phyloP scores from a whole-genome alignment of 116 monocot species.

The Dioscorea cayenensis region DNA sequence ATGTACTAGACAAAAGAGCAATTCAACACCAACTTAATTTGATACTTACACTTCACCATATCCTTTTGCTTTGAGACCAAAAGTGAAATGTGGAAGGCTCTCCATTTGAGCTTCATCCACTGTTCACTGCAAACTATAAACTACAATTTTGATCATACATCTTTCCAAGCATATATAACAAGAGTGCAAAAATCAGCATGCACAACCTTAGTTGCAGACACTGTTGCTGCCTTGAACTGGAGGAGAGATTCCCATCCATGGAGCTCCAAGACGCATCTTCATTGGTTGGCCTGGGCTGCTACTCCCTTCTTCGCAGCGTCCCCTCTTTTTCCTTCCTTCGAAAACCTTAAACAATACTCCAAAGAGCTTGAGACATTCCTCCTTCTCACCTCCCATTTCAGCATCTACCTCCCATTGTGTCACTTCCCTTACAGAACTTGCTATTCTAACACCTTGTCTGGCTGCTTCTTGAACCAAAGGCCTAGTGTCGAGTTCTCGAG shows the following conservation, averaged over 20 bases:
- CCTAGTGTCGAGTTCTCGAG: background rate
- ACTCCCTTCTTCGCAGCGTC: slow-evolving; percentile 18
- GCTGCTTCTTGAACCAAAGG: slow-evolving; percentile 13
- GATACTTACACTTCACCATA: no score
- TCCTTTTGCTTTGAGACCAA: no score
- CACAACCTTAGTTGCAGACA: slow-evolving; percentile 7
- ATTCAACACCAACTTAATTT: no score
- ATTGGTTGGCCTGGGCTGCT: background rate
- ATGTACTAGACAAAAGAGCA: no score
- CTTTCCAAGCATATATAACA: no score
- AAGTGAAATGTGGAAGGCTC: no score
- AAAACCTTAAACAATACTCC: slow-evolving; percentile 32
- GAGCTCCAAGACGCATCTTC: slow-evolving; percentile 8
- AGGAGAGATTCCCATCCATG: slow-evolving; percentile 27
- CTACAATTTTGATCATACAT: no score
- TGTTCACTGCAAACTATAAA: no score
- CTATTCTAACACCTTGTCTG: no score
- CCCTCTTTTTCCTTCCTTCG: slow-evolving; percentile 2
- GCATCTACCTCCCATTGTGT: background rate
- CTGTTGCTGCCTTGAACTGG: background rate
- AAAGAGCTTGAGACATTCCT: slow-evolving; percentile 31
- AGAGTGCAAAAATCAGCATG: no score
- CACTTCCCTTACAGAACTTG: background rate
- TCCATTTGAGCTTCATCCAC: no score
- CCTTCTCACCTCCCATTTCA: background rate